phyloP scores from a whole-genome alignment of 305 asterid species.

The Fraxinus xanthoxyloides region DNA sequence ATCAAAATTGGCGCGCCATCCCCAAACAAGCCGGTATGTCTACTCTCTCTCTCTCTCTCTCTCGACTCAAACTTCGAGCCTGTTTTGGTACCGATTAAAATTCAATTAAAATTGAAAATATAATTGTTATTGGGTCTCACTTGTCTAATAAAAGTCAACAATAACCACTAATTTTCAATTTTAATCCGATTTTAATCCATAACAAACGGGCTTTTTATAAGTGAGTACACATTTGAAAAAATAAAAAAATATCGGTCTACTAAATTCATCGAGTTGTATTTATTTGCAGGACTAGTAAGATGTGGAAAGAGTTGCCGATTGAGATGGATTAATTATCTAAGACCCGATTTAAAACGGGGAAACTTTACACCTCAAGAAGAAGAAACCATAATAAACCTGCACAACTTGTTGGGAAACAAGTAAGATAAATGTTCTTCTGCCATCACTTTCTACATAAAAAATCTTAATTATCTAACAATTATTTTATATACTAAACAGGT shows the following conservation, averaged over 20 bases:
- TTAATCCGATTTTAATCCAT: no score
- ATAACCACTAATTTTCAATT: no score
- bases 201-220: no score
- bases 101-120: no score
- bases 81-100: no score
- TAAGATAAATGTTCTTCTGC: constrained; percentile 12
- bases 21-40: constrained; percentile 58
- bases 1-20: constrained; percentile 59
- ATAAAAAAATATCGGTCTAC: background rate
- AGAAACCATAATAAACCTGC: constrained; percentile 56
- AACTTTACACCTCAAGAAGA: constrained; percentile 60
- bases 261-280: background rate
- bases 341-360: constrained; percentile 66
- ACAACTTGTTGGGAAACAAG: constrained; percentile 59
- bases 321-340: constrained; percentile 74
- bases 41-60: background rate
- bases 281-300: constrained; percentile 41
- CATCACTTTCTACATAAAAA: no score
- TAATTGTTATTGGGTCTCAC: no score
- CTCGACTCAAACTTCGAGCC: background rate
- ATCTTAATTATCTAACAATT: background rate
- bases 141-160: no score
- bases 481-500: constrained; percentile 32
- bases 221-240: background rate
- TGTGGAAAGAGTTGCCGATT: constrained; percentile 73